Conservation (phyloP, 257 asterid species). For the Thymus quinquecostatus region DNA sequence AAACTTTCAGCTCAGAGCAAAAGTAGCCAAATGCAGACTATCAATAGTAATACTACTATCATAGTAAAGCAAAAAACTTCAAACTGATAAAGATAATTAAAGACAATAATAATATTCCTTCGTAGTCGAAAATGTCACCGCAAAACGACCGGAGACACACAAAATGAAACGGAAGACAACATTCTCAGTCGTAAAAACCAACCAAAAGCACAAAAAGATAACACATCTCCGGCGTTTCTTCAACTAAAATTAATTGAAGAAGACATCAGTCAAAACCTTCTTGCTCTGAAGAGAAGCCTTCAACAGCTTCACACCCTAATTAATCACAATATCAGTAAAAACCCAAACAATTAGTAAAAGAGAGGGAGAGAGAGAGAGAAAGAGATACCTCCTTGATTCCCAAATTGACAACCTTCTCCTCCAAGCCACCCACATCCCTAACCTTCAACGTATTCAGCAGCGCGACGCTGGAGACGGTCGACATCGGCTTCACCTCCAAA, state of each 20-base stretch:
- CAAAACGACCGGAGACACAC: no score
- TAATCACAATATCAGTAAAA: neutral
- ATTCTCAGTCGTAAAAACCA: neutral
- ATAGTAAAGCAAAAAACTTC: no score
- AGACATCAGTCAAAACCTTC: conserved; percentile 5
- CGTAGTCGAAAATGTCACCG: no score
- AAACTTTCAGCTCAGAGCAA: no score
- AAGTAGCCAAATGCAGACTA: no score
- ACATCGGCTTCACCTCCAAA: conserved; percentile 38
- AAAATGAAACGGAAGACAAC: no score
- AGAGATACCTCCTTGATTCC: conserved; percentile 15
- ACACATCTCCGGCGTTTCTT: neutral
- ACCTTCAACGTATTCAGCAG: conserved; percentile 27
- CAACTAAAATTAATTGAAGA: neutral
- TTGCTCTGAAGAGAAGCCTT: conserved; percentile 25
- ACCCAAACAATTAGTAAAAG: neutral
- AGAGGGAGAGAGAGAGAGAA: no score
- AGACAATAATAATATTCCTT: no score
- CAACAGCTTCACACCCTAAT: conserved; percentile 26
- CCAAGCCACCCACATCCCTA: conserved; percentile 26
- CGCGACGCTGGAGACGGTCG: conserved; percentile 37
- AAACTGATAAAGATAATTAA: no score
- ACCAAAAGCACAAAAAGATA: neutral
- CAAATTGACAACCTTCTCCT: conserved; percentile 32
- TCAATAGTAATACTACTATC: no score